phyloP scores from a whole-genome alignment of 2,329 filamentous ascomycete species.

The Fusarium annulatum region DNA sequence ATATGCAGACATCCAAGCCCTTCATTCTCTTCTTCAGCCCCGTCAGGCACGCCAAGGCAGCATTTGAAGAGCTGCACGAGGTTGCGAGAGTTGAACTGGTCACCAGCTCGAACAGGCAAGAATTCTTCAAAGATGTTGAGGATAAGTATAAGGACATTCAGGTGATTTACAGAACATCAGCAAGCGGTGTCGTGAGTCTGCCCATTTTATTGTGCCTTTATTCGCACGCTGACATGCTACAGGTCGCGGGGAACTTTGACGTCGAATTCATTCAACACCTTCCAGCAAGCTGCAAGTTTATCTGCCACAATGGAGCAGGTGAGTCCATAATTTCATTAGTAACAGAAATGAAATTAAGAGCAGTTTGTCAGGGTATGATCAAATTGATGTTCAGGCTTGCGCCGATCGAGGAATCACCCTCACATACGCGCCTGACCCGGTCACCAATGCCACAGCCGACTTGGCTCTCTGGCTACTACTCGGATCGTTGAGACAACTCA shows the following conservation, averaged over 20 bases:
- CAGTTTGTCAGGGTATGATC: slow-evolving; percentile 69
- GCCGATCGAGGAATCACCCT: slow-evolving; percentile 63
- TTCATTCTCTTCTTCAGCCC: slow-evolving; percentile 40
- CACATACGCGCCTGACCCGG: slow-evolving; percentile 74
- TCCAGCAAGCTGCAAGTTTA: slow-evolving; percentile 54
- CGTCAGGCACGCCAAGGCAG: slow-evolving; percentile 26
- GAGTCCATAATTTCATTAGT: not conserved
- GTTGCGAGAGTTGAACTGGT: slow-evolving; percentile 31
- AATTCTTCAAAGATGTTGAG: slow-evolving; percentile 34
- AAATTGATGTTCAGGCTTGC: slow-evolving; percentile 74
- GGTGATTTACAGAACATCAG: slow-evolving; percentile 41
- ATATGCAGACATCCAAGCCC: slow-evolving; percentile 21
- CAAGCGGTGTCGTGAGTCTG: slow-evolving; percentile 29
- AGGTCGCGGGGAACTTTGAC: slow-evolving; percentile 35
- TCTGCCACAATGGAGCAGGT: slow-evolving; percentile 52
- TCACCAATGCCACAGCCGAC: slow-evolving; percentile 78
- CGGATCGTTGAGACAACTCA: slow-evolving; percentile 74
- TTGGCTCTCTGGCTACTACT: slow-evolving; percentile 77
- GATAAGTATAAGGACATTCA: slow-evolving; percentile 33
- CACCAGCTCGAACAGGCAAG: slow-evolving; percentile 26
- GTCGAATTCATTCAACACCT: slow-evolving; percentile 25
- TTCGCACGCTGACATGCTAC: too few relatives aligned
- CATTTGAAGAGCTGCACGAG: slow-evolving; percentile 20
- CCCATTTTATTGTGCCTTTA: too few relatives aligned
- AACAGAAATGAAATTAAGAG: accelerated